Conservation (phyloP, 257 asterid species). For the Primulina huaijiensis region DNA sequence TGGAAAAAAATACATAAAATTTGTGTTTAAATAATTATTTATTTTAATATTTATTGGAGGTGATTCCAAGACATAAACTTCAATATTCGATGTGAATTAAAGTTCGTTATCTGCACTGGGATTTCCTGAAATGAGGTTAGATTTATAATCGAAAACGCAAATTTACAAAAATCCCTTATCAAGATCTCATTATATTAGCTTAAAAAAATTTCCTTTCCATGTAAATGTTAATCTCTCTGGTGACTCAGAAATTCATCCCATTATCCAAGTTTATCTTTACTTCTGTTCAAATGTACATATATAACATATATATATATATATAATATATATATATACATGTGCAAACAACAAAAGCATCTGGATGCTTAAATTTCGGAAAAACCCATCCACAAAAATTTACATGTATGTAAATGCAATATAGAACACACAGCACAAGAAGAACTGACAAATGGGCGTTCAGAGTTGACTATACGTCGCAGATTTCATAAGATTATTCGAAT, state of each 20-base stretch:
- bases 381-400: conserved; percentile 17
- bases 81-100: neutral
- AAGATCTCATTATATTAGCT: conserved; percentile 31
- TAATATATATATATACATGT: conserved; percentile 8
- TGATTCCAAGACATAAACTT: neutral
- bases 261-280: conserved; percentile 29
- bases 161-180: conserved; percentile 20
- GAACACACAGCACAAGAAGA: conserved; percentile 8
- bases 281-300: conserved; percentile 23
- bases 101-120: neutral
- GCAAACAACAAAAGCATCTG: neutral
- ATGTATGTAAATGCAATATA: conserved; percentile 4
- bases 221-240: neutral
- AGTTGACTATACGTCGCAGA: conserved; percentile 16
- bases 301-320: conserved; percentile 7
- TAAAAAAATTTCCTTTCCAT: conserved; percentile 21
- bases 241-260: conserved; percentile 5
- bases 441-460: conserved; percentile 1
- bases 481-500: conserved; percentile 15
- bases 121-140: conserved; percentile 9
- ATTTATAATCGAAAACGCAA: conserved; percentile 23
- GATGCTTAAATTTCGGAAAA: conserved; percentile 23
- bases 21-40: no score
- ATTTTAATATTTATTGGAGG: no score
- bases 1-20: no score